phyloP scores from a whole-genome alignment of 305 asterid genomes.

The Rubia peregrina region DNA sequence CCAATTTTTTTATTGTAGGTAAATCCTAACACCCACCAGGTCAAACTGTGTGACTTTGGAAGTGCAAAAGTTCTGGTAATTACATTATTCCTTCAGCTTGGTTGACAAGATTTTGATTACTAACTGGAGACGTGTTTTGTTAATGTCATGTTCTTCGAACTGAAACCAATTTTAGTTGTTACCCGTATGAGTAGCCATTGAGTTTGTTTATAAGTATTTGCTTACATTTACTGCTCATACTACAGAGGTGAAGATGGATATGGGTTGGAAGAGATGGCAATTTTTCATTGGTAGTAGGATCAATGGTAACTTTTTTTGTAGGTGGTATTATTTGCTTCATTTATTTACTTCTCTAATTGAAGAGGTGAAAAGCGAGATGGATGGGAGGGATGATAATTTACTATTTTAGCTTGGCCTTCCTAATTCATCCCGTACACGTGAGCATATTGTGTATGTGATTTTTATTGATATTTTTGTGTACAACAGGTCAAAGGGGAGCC shows the following conservation, averaged over 20 bases:
- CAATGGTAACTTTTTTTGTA: too few relatives aligned
- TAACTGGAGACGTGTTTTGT: background rate
- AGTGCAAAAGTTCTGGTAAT: slow-evolving; percentile 84
- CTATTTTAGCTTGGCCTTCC: background rate
- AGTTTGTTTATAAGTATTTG: too few relatives aligned
- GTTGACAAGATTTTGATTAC: background rate
- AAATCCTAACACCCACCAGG: slow-evolving; percentile 84
- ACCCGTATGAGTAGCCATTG: background rate
- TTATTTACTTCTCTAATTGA: too few relatives aligned
- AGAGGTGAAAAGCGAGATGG: background rate
- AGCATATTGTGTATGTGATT: background rate
- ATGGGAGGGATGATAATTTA: background rate
- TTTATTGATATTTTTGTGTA: slow-evolving; percentile 1
- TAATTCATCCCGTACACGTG: background rate
- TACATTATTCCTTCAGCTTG: slow-evolving; percentile 6
- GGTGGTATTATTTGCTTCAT: too few relatives aligned
- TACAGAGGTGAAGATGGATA: too few relatives aligned
- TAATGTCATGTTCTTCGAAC: background rate
- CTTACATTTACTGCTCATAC: too few relatives aligned
- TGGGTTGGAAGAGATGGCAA: too few relatives aligned
- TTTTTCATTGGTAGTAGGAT: too few relatives aligned
- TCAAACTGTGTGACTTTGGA: slow-evolving; percentile 83
- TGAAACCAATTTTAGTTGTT: background rate
- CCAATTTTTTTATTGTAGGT: slow-evolving; percentile 33
- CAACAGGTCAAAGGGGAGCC: slow-evolving; percentile 85